phyloP scores from a whole-genome alignment of 2,329 filamentous ascomycete species.

The Beauveria asiatica region DNA sequence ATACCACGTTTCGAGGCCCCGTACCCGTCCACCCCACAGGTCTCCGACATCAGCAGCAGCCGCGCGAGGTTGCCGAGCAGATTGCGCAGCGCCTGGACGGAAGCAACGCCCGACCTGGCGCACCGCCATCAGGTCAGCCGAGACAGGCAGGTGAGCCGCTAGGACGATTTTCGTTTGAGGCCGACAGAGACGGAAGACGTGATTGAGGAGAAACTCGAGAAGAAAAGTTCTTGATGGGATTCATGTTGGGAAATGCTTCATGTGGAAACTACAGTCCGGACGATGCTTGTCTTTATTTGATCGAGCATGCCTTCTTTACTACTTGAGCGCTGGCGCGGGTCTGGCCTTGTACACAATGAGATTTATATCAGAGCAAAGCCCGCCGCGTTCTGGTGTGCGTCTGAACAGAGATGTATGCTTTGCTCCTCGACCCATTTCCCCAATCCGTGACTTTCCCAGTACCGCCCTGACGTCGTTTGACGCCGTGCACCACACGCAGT shows the following conservation, averaged over 20 bases:
- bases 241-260: background rate
- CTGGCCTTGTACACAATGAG: background rate
- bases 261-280: background rate
- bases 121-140: conserved; percentile 30
- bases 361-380: background rate
- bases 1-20: conserved; percentile 54
- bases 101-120: conserved; percentile 33
- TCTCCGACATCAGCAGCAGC: conserved; percentile 6
- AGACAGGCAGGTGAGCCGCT: conserved; percentile 37
- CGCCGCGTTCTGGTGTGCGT: background rate
- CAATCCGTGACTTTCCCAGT: no score
- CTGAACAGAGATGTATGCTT: no score
- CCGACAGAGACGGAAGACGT: conserved; percentile 23
- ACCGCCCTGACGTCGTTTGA: no score
- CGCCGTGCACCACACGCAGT: no score
- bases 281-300: background rate
- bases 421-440: no score
- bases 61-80: conserved; percentile 53
- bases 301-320: background rate
- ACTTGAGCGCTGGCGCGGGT: background rate
- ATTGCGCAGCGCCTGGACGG: conserved; percentile 51
- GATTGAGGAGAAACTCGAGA: background rate
- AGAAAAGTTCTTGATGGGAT: background rate
- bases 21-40: conserved; percentile 30
- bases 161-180: conserved; percentile 55